Base-by-base conservation (phyloP, 23 red algal species). In the Chondrus crispus region DNA sequence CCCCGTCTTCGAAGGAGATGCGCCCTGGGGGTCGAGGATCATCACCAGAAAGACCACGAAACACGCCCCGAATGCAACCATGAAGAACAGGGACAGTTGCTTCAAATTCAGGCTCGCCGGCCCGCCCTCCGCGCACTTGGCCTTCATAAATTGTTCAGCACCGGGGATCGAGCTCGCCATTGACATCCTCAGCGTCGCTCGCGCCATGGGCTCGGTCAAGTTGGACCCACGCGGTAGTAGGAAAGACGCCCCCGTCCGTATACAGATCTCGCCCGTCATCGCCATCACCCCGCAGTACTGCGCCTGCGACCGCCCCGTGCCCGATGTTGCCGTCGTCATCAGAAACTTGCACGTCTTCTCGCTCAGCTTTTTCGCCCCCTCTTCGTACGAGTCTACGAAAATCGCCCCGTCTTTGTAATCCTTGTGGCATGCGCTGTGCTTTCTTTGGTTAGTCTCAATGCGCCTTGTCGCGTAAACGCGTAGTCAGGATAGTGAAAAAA, bases 21-120 rank as follows among this genome's bases (percentile, higher is more conserved):
- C 1, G 7, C 43, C 43, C 19, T 38, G 71, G n/a, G 71, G 71
- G 44, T 64, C 58, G 45, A 85, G 2, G 16, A 69, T 52, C 33
- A 85, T 85, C 57, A 28, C 81, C 40, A 85, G 22, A 19, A 85
- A 64, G 51, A 64, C 42, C 36, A 88, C 11, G 74, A 75, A 4
- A 45, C 84, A 53, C 12, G 43, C 71, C 29, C 37, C 44, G 26
- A 39, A 77, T 1, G 71, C 11, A 26, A 75, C 13, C 12, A 72
- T 42, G 40, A 88, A 88, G 39, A 88, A 88, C 20, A 88, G 63
- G 18, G 26, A 26, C 66, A 88, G 63, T 13, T 52, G 46, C 24
- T 66, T 36, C 20, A 88, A 49, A 6, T 33, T 70, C 29, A 88
- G 29, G 39, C 30, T 88, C 13, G 84, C 19, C 33, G n/a, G 41